Evolutionary conservation across 441 rosid species (phyloP).

Genomic region (Adansonia gregorii): DNA sequence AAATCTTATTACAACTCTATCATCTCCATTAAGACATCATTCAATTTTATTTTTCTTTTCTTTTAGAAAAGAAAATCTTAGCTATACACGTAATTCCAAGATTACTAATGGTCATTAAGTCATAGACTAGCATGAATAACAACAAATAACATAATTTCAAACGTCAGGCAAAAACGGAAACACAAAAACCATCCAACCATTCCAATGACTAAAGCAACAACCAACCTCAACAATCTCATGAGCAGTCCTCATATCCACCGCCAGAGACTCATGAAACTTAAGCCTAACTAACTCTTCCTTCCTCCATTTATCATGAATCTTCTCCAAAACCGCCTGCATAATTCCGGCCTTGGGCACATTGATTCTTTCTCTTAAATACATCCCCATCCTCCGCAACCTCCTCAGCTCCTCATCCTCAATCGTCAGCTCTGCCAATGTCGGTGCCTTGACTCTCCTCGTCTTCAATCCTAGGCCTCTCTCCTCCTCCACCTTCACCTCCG

Average conservation of each 20-base stretch:
- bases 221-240: conserved; percentile 93
- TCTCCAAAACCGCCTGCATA: conserved; percentile 80
- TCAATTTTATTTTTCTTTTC: conserved; percentile 15
- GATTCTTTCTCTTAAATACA: conserved; percentile 80
- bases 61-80: not conserved
- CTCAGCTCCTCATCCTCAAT: conserved; percentile 86
- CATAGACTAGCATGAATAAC: not conserved
- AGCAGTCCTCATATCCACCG: conserved; percentile 88
- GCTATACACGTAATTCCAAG: not conserved
- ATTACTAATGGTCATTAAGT: not conserved
- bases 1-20: not conserved
- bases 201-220: conserved; percentile 12
- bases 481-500: not conserved
- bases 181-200: not conserved
- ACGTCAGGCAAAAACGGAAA: not conserved
- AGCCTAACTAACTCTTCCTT: conserved; percentile 91
- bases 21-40: not conserved
- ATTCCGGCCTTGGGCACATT: conserved; percentile 89
- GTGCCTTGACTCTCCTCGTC: conserved; percentile 27
- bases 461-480: not conserved
- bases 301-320: conserved; percentile 92
- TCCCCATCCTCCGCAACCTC: conserved; percentile 77
- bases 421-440: conserved; percentile 79
- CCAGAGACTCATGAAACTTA: conserved; percentile 93
- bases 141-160: not conserved